A percentile compares a stretch with the other conserved stretches of the same genome.
These are phyloP conservation scores for Mayamaea pseudoterrestris DNA, from an alignment of 108 stramenopile species.

Conservation along the genomic window DNA sequence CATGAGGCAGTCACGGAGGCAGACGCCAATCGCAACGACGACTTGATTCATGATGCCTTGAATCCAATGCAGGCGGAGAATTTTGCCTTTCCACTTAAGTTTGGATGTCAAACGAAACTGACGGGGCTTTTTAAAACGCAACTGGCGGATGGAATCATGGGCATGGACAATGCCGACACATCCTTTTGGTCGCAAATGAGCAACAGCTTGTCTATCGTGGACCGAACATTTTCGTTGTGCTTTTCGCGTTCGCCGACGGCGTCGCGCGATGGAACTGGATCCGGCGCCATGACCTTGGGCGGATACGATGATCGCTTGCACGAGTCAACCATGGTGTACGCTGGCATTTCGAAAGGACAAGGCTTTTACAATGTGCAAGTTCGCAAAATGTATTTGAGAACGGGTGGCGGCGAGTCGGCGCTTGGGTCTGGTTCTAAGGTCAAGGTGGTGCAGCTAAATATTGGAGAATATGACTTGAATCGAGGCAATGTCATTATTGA, in stretches of 20 bases:
- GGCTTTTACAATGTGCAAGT: constrained; percentile 75
- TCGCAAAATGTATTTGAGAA: constrained; percentile 45
- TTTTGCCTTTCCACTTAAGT: constrained; percentile 58
- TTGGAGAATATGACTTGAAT: constrained; percentile 27
- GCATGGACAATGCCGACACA: constrained; percentile 46
- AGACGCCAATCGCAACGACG: constrained; percentile 2
- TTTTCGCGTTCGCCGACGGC: constrained; percentile 38
- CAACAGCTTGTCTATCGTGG: constrained; percentile 10
- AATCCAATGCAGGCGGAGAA: constrained; percentile 39
- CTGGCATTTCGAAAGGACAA: constrained; percentile 1
- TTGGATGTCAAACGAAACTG: constrained; percentile 86
- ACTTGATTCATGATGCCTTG: constrained; percentile 17
- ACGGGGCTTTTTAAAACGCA: constrained; percentile 93
- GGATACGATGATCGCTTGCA: constrained; percentile 71
- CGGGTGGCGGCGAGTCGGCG: constrained; percentile 21
- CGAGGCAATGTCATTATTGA: constrained; percentile 89
- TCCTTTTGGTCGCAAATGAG: constrained; percentile 68
- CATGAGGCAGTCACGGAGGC: constrained; percentile 11
- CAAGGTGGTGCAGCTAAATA: constrained; percentile 13
- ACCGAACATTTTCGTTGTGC: constrained; percentile 47
- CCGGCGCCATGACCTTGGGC: constrained; percentile 83
- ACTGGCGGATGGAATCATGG: constrained; percentile 95
- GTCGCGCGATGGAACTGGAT: constrained; percentile 37
- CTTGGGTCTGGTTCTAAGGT: constrained; percentile 4
- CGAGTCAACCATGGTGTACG: constrained; percentile 64